Conservation (phyloP, 257 asterid species). For the Przewalskia tangutica region DNA sequence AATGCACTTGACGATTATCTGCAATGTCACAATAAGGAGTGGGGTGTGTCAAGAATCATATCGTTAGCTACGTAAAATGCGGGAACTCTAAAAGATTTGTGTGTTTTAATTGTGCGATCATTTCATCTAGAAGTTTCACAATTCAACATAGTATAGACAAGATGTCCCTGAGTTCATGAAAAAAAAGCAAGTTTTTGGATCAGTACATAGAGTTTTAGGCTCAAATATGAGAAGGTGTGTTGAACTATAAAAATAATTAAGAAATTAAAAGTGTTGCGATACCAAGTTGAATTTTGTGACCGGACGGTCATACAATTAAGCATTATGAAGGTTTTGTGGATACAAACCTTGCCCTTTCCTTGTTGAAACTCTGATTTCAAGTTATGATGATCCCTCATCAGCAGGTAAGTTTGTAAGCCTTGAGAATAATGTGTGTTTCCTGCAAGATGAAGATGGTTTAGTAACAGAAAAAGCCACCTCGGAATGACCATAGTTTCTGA, state of each 20-base stretch:
- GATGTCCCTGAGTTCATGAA: neutral
- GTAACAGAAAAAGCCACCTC: neutral
- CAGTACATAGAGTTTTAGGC: too few species aligned
- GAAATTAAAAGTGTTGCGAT: neutral
- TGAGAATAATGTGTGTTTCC: constrained; percentile 37
- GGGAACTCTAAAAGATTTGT: neutral
- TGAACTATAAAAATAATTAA: too few species aligned
- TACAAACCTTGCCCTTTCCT: constrained; percentile 51
- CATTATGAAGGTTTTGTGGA: neutral
- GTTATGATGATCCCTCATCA: constrained; percentile 51
- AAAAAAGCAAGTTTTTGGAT: too few species aligned
- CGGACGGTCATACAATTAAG: neutral
- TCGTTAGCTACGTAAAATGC: neutral
- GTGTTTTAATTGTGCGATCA: neutral
- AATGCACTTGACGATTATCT: constrained; percentile 41
- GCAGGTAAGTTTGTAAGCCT: constrained; percentile 40
- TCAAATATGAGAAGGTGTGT: too few species aligned
- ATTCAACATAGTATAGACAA: neutral
- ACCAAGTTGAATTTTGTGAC: neutral
- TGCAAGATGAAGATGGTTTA: constrained; percentile 2
- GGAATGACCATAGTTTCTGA: neutral
- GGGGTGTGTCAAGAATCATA: neutral
- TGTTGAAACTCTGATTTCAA: constrained; percentile 59
- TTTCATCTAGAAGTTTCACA: neutral
- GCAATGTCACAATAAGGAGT: neutral